phyloP scores from a whole-genome alignment of 2,329 filamentous ascomycete species.

The Pleomassaria siparia region DNA sequence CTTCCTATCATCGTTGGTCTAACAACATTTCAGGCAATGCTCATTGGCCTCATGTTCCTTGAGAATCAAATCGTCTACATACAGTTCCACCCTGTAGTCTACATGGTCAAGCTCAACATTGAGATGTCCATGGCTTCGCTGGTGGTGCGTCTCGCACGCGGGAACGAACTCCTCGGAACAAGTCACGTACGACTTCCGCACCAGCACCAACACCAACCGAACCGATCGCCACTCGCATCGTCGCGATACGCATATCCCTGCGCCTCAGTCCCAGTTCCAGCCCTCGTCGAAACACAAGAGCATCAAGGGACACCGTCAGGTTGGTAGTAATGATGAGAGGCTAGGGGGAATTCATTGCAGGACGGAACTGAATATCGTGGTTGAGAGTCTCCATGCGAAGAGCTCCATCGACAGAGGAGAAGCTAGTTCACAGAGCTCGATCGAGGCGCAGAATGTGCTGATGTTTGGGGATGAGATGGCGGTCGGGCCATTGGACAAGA shows the following conservation, averaged over 20 bases:
- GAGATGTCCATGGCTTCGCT: conserved; percentile 50
- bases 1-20: too few relatives aligned
- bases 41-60: conserved; percentile 46
- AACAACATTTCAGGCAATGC: conserved; percentile 23
- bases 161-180: conserved; percentile 30
- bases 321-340: conserved; percentile 28
- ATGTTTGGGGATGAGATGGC: conserved; percentile 32
- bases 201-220: conserved; percentile 14
- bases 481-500: conserved; percentile 16
- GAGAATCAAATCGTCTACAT: conserved; percentile 42
- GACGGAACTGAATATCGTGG: conserved; percentile 27
- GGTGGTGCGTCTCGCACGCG: conserved; percentile 40
- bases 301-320: conserved; percentile 7
- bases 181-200: conserved; percentile 19
- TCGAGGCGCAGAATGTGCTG: conserved; percentile 18
- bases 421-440: conserved; percentile 20
- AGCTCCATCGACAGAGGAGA: conserved; percentile 5
- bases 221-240: conserved; percentile 3
- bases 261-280: background rate
- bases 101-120: conserved; percentile 48
- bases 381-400: conserved; percentile 12
- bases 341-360: conserved; percentile 26
- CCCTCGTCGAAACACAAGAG: conserved; percentile 14
- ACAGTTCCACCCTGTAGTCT: conserved; percentile 47
- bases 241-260: background rate